Evolutionary conservation across 371 early-diverging fungal species (phyloP).

Genomic region (Mortierella sp.): DNA sequence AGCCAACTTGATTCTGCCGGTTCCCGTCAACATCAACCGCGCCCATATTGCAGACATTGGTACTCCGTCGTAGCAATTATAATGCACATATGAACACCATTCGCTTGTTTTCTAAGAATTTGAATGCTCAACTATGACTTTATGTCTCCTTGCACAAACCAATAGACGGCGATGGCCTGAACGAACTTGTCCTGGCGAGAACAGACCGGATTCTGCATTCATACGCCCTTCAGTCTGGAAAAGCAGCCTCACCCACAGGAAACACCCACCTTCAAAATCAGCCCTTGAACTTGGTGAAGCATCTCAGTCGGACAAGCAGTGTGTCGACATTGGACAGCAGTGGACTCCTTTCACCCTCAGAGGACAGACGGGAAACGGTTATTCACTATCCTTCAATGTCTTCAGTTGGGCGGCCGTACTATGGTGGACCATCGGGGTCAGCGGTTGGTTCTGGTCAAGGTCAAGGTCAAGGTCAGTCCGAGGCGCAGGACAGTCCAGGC

Average conservation of each 20-base stretch:
- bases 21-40: constrained; percentile 86
- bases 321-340: constrained; percentile 52
- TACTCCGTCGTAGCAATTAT: constrained; percentile 29
- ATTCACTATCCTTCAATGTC: constrained; percentile 48
- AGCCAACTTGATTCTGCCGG: constrained; percentile 77
- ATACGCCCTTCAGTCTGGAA: constrained; percentile 52
- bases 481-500: constrained; percentile 14
- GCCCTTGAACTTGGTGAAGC: constrained; percentile 27
- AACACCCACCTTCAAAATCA: constrained; percentile 27
- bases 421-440: constrained; percentile 3
- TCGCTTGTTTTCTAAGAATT: no score
- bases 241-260: constrained; percentile 23
- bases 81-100: no score
- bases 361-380: constrained; percentile 40
- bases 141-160: not conserved
- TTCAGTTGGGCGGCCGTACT: constrained; percentile 20
- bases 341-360: constrained; percentile 48
- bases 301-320: constrained; percentile 47
- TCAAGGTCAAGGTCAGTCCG: constrained; percentile 1
- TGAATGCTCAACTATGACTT: no score
- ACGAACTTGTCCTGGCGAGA: constrained; percentile 84
- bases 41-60: constrained; percentile 83
- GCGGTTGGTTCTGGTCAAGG: not conserved
- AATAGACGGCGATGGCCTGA: constrained; percentile 78
- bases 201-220: constrained; percentile 86